Conservation (phyloP, 2,329 filamentous ascomycete genomes). For the Myriosclerotinia scirpicola region DNA sequence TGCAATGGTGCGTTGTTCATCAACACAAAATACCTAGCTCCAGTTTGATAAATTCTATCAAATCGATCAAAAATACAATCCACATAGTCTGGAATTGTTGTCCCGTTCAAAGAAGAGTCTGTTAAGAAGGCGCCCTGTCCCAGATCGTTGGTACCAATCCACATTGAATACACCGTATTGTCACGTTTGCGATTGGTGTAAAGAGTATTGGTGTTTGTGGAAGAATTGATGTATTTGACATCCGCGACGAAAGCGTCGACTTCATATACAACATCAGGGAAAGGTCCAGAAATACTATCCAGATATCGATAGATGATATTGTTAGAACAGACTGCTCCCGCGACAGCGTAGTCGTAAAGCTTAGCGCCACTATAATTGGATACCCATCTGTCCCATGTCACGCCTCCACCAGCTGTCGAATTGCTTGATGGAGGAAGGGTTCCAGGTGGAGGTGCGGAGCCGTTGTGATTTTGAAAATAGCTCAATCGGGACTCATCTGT, state of each 20-base stretch:
- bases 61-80: constrained; percentile 67
- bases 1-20: constrained; percentile 69
- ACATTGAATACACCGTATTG: constrained; percentile 71
- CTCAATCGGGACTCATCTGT: constrained; percentile 68
- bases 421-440: constrained; percentile 48
- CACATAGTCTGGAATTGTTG: constrained; percentile 63
- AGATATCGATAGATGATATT: constrained; percentile 59
- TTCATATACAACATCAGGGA: constrained; percentile 64
- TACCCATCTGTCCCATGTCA: constrained; percentile 68
- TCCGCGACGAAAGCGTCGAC: constrained; percentile 58
- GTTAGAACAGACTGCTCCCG: constrained; percentile 72
- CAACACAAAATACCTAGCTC: constrained; percentile 69
- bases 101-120: constrained; percentile 57
- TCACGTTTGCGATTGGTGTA: constrained; percentile 49
- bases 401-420: constrained; percentile 62
- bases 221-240: constrained; percentile 40
- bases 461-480: constrained; percentile 62
- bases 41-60: constrained; percentile 61
- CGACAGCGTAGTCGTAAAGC: constrained; percentile 69
- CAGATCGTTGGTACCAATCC: constrained; percentile 82
- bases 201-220: constrained; percentile 42
- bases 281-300: constrained; percentile 50
- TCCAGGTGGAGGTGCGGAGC: constrained; percentile 62
- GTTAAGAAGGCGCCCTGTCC: constrained; percentile 65
- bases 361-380: constrained; percentile 56